Conservation (phyloP, 768 basidiomycete species). For the Tephrocybe rancida region DNA sequence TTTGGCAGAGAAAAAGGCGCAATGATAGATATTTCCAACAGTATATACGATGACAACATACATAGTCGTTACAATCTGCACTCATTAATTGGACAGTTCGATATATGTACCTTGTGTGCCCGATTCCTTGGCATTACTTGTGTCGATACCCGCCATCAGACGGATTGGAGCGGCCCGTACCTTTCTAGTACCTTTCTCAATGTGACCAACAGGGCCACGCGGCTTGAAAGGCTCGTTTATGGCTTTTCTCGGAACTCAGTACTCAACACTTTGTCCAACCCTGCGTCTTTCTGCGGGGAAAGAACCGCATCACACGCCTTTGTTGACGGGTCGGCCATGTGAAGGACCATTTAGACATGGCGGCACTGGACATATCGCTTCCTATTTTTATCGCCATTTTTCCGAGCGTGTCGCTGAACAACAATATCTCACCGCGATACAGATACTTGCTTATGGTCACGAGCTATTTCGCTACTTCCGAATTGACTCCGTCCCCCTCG, state of each 20-base stretch:
- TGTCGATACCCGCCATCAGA: neutral
- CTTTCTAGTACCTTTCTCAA: neutral
- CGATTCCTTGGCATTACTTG: neutral
- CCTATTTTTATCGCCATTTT: conserved; percentile 16
- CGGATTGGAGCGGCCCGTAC: neutral
- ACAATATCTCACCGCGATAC: neutral
- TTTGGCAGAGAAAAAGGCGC: conserved; percentile 23
- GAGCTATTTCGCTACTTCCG: conserved; percentile 21
- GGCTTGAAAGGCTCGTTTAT: neutral
- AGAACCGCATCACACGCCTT: neutral
- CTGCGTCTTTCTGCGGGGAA: neutral
- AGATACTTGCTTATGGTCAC: conserved; percentile 14
- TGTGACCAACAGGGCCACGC: too few species aligned
- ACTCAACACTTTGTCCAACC: too few species aligned
- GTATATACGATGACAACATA: too few species aligned
- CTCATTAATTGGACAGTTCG: conserved; percentile 1
- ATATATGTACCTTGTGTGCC: neutral
- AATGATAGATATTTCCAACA: conserved; percentile 18
- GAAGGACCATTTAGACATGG: neutral
- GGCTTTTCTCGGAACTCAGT: neutral
- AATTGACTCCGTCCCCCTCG: conserved; percentile 26
- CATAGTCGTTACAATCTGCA: neutral
- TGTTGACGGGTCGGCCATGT: neutral
- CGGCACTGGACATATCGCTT: neutral
- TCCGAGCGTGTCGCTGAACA: conserved; percentile 12